A percentile compares a stretch with the other conserved stretches of the same genome.
phyloP scores from a whole-genome alignment of 331 rosid species.

The Malus hybrid region DNA sequence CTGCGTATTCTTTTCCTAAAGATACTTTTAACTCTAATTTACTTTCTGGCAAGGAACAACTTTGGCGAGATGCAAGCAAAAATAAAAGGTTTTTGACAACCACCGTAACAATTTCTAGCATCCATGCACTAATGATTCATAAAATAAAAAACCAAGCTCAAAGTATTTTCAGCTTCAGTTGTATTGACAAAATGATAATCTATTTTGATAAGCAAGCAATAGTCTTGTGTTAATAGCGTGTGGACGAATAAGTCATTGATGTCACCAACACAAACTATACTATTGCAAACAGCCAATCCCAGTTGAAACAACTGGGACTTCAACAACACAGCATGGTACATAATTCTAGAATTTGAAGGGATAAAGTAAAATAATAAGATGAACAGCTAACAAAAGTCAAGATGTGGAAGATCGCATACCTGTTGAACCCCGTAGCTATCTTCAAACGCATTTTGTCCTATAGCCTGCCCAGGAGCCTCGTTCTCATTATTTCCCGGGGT shows the following conservation, averaged over 20 bases:
- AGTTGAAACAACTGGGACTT: background rate
- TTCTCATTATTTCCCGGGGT: conserved; percentile 60
- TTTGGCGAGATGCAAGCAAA: background rate
- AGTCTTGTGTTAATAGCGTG: background rate
- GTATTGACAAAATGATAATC: background rate
- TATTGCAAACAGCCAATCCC: background rate
- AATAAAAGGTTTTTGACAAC: background rate
- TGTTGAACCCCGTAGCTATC: conserved; percentile 61
- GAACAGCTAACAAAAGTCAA: background rate
- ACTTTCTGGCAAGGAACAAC: background rate
- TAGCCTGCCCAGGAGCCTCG: conserved; percentile 57
- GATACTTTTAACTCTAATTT: background rate
- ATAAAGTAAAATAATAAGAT: background rate
- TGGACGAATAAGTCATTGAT: background rate
- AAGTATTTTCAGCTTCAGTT: background rate
- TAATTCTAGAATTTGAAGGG: background rate
- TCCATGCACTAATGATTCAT: background rate
- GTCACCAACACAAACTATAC: background rate
- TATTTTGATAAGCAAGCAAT: background rate
- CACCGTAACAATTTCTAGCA: background rate
- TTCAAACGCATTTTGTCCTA: conserved; percentile 72
- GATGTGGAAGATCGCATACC: conserved; percentile 48
- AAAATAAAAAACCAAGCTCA: background rate
- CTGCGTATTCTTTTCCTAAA: background rate
- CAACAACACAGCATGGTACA: background rate